Evolutionary conservation across 257 asterid species (phyloP), one percentile per base, ranked within the genome.

Genomic region (Petunia secreta): DNA sequence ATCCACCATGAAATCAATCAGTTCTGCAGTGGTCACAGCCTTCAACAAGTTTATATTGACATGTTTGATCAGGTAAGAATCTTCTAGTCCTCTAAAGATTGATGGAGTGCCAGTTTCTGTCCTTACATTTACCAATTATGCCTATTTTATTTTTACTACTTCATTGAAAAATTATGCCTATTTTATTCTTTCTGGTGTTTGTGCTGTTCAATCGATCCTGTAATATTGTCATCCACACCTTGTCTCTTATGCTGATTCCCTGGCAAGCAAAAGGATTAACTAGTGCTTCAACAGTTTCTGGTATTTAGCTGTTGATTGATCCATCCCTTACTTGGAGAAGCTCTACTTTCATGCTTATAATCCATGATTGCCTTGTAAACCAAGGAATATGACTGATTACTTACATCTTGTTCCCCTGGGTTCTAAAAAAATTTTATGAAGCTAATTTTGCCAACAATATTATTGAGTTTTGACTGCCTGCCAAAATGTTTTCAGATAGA

Each of bases 1-100:
- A 96, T 96, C 83, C 99, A 94, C 85, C 99, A 96, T 11, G 99
- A 96, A 91, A 96, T 96, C 85, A 96, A 94, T 87, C 99, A 96
- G 89, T 96, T 96, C 79, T 96, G 99, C 86, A 96, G 99, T 87
- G 85, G 79, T 67, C 99, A 94, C 86, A 89, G 97, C 76, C 98
- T 96, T 83, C 98, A 92, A 88, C 98, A 96, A 87, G 99, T 96
- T 84, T 96, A 94, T 84, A 96, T 96, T 9, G 99, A 96, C 83
- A 96, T 92, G 99, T 96, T 96, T 43, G 99, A 96, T 88, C 99
- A 96, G 97, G 99, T 92, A 84, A 75, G 79, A 54, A 63, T 48
- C 55, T 52, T 5, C 60, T 71, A 11, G 13, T 59, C 77, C 44
- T 48, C 77, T 71, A 71, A 46, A 8, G 9, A 71, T 25, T 2